These are phyloP conservation scores for Kodamaea fungicola DNA, from an alignment of 1,139 yeast genomes.

Conservation along the genomic window DNA sequence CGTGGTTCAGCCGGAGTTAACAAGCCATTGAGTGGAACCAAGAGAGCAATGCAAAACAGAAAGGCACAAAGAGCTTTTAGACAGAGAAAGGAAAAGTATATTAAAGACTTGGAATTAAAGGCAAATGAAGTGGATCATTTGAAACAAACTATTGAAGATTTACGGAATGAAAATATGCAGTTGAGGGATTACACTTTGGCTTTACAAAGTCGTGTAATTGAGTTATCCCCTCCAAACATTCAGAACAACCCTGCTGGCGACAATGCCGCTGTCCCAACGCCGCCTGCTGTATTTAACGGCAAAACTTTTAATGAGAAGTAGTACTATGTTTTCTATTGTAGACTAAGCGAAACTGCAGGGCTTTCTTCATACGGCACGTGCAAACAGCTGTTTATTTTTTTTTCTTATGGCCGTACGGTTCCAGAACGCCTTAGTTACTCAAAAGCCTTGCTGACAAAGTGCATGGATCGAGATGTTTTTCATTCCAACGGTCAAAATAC, in stretches of 20 bases:
- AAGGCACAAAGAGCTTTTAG: conserved; percentile 88
- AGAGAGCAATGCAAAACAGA: conserved; percentile 86
- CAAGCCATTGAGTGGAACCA: conserved; percentile 35
- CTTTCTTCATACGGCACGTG: too few species aligned
- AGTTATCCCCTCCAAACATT: conserved; percentile 19
- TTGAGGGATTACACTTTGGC: conserved; percentile 71
- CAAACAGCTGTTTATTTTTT: too few species aligned
- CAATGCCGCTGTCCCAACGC: conserved; percentile 29
- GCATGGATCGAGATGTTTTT: too few species aligned
- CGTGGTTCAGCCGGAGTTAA: conserved; percentile 4
- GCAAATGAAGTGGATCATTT: conserved; percentile 59
- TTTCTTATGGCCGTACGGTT: background rate
- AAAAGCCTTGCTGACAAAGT: background rate
- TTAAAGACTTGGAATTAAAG: conserved; percentile 71
- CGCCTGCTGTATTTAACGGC: conserved; percentile 25
- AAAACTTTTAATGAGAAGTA: conserved; percentile 7
- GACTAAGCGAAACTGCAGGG: too few species aligned
- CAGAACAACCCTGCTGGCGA: conserved; percentile 3
- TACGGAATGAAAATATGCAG: conserved; percentile 66
- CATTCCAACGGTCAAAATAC: too few species aligned
- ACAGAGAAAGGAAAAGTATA: conserved; percentile 71
- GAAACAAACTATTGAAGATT: conserved; percentile 58
- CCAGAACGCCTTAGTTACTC: background rate
- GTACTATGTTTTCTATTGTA: background rate
- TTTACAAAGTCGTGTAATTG: conserved; percentile 64